Evolutionary conservation across 257 asterid species (phyloP).

Genomic region (Nicotiana knightiana): DNA sequence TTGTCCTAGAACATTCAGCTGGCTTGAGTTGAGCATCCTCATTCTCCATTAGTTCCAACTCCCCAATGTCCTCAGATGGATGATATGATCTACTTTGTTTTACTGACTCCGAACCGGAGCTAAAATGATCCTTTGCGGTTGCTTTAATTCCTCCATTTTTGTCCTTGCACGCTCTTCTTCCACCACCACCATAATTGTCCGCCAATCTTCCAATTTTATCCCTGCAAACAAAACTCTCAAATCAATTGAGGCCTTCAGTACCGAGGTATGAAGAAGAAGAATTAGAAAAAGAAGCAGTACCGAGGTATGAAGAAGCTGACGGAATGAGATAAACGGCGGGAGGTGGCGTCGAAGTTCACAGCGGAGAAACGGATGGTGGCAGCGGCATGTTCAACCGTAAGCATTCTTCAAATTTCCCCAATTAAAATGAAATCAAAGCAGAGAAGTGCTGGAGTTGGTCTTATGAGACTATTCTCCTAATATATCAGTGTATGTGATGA

Average conservation of each 20-base stretch:
- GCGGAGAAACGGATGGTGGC: slow-evolving; percentile 41
- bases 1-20: slow-evolving; percentile 80
- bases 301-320: slow-evolving; percentile 37
- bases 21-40: slow-evolving; percentile 65
- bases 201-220: slow-evolving; percentile 20
- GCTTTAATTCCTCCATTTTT: slow-evolving; percentile 55
- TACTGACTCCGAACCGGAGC: slow-evolving; percentile 52
- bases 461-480: neutral
- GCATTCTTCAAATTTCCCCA: slow-evolving; percentile 28
- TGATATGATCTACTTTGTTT: slow-evolving; percentile 81
- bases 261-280: slow-evolving; percentile 36
- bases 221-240: slow-evolving; percentile 21
- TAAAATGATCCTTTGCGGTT: slow-evolving; percentile 39
- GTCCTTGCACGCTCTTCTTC: slow-evolving; percentile 25
- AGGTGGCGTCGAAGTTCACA: slow-evolving; percentile 20
- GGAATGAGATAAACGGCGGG: slow-evolving; percentile 41
- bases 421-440: neutral
- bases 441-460: neutral
- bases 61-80: slow-evolving; percentile 86
- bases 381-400: slow-evolving; percentile 53
- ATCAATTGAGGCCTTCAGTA: slow-evolving; percentile 7
- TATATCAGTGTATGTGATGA: neutral
- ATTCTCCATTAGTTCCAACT: slow-evolving; percentile 42
- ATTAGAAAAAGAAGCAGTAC: slow-evolving; percentile 23
- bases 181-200: slow-evolving; percentile 20